A percentile compares a stretch with the other conserved stretches of the same genome.
These are phyloP conservation scores for Penstemon barbatus DNA, from an alignment of 257 asterid species.

Conservation along the genomic window DNA sequence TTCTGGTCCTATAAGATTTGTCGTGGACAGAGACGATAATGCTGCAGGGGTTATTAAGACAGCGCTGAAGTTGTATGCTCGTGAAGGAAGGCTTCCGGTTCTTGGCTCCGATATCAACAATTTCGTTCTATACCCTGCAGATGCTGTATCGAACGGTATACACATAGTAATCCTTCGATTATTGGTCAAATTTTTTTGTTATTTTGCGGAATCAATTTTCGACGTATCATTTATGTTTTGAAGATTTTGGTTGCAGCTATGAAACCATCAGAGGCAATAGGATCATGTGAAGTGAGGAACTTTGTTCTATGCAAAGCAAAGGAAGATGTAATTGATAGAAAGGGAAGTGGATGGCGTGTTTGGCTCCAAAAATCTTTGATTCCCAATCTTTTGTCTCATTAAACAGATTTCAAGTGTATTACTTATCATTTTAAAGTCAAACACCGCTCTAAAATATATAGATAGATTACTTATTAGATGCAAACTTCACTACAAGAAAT, in stretches of 20 bases:
- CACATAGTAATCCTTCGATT: background rate
- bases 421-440: too few relatives aligned
- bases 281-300: constrained; percentile 48
- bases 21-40: constrained; percentile 37
- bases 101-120: constrained; percentile 33
- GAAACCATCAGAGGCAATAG: constrained; percentile 41
- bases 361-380: constrained; percentile 58
- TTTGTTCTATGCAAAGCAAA: constrained; percentile 52
- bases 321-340: background rate
- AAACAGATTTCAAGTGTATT: too few relatives aligned
- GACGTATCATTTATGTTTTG: too few relatives aligned
- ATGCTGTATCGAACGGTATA: constrained; percentile 45
- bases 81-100: constrained; percentile 46
- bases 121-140: constrained; percentile 43
- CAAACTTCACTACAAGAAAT: too few relatives aligned
- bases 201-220: too few relatives aligned
- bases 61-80: constrained; percentile 38
- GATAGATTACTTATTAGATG: too few relatives aligned
- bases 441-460: too few relatives aligned
- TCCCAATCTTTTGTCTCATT: constrained; percentile 24
- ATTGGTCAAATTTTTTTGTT: too few relatives aligned
- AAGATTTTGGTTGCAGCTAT: constrained; percentile 43
- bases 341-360: constrained; percentile 43
- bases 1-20: constrained; percentile 45
- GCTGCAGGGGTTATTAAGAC: constrained; percentile 37